phyloP scores from a whole-genome alignment of 306 rosid genomes.

The Phaseolus lunatus region DNA sequence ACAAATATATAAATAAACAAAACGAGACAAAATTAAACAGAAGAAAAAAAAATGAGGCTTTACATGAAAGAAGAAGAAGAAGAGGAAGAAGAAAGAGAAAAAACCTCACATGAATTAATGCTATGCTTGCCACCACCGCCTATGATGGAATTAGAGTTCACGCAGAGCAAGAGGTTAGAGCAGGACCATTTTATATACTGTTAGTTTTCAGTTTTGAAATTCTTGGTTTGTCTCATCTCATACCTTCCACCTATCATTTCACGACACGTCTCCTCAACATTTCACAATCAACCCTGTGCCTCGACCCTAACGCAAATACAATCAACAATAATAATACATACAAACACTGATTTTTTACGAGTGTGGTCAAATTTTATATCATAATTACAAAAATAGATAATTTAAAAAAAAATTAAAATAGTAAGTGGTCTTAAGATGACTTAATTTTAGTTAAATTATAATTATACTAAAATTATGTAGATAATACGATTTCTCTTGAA shows the following conservation, averaged over 20 bases:
- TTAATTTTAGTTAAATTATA: too few species aligned
- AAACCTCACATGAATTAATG: constrained; percentile 28
- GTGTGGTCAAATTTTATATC: too few species aligned
- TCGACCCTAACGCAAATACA: constrained; percentile 28
- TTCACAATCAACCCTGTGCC: background rate
- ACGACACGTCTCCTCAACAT: constrained; percentile 23
- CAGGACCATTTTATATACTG: background rate
- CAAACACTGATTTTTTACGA: too few species aligned
- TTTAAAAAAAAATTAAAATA: too few species aligned
- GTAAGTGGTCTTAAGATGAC: too few species aligned
- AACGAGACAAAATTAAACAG: background rate
- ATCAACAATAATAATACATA: background rate
- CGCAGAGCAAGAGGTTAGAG: background rate
- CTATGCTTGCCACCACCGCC: background rate
- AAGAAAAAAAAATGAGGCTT: background rate
- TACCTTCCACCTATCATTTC: background rate
- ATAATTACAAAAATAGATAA: too few species aligned
- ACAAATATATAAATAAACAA: background rate
- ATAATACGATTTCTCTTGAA: too few species aligned
- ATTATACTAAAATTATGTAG: too few species aligned
- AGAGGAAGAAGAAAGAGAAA: background rate
- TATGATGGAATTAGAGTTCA: background rate
- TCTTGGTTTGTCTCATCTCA: background rate
- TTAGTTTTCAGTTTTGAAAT: constrained; percentile 29
- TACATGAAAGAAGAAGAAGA: background rate